phyloP scores from a whole-genome alignment of 2,329 filamentous ascomycete species.

The Capronia coronata region DNA sequence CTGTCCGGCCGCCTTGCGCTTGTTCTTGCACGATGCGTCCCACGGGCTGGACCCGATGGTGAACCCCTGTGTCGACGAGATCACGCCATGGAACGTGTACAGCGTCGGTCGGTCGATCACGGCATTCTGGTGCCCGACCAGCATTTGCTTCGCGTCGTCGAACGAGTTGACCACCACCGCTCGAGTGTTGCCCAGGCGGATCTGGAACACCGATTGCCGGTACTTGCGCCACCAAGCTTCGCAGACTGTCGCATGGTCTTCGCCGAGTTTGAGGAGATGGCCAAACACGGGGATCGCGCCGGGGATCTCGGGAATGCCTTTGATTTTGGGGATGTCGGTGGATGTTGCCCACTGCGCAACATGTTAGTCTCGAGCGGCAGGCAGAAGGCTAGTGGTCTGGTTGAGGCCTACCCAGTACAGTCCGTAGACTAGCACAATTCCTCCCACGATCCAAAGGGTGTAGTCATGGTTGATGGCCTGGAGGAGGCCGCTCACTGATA shows the following conservation, averaged over 20 bases:
- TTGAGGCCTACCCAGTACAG: constrained; percentile 19
- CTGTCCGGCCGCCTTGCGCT: constrained; percentile 65
- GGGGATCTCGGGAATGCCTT: constrained; percentile 52
- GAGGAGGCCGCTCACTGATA: constrained; percentile 11
- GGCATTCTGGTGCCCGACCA: constrained; percentile 65
- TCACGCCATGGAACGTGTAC: constrained; percentile 69
- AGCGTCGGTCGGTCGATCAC: constrained; percentile 66
- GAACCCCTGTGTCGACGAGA: constrained; percentile 65
- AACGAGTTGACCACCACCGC: constrained; percentile 70
- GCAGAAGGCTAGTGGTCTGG: too few species aligned
- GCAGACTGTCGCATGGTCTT: constrained; percentile 48
- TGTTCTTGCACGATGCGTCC: constrained; percentile 66
- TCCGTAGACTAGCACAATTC: constrained; percentile 9
- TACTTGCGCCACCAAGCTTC: constrained; percentile 51
- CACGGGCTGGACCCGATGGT: constrained; percentile 74
- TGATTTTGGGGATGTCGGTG: constrained; percentile 52
- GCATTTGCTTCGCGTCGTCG: constrained; percentile 59
- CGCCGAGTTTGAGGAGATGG: constrained; percentile 52
- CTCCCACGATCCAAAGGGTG: constrained; percentile 13
- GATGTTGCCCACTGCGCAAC: constrained; percentile 18
- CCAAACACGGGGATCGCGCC: constrained; percentile 52
- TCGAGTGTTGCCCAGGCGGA: constrained; percentile 40
- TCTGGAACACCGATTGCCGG: constrained; percentile 53
- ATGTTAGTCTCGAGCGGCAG: not conserved
- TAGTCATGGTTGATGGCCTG: constrained; percentile 16